phyloP scores from a whole-genome alignment of 768 basidiomycete genomes.

The Calocera viscosa region DNA sequence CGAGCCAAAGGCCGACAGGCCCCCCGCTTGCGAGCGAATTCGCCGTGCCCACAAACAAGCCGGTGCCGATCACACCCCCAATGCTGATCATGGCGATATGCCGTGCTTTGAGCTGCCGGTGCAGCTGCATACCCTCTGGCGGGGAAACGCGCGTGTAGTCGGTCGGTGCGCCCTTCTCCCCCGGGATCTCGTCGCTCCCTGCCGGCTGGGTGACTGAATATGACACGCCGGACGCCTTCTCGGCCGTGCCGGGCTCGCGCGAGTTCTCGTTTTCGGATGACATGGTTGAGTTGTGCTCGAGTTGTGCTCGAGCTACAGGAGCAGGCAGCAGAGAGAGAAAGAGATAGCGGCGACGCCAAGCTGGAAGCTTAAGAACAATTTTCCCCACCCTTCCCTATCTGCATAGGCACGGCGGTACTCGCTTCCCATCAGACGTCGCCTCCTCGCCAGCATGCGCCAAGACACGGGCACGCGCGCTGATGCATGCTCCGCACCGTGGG shows the following conservation, averaged over 20 bases:
- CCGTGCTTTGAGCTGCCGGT: slow-evolving; percentile 58
- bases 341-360: not conserved
- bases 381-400: not conserved
- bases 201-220: not conserved
- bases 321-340: not conserved
- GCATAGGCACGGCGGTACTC: too few relatives aligned
- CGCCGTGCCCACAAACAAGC: slow-evolving; percentile 46
- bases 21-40: slow-evolving; percentile 38
- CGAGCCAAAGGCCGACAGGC: slow-evolving; percentile 41
- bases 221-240: not conserved
- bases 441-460: not conserved
- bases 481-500: too few relatives aligned
- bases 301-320: not conserved
- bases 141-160: not conserved
- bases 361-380: not conserved
- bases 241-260: not conserved
- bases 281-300: not conserved
- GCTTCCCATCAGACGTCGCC: too few relatives aligned
- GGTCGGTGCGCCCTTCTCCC: not conserved
- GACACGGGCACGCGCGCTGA: too few relatives aligned
- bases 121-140: slow-evolving; percentile 24
- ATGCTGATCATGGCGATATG: slow-evolving; percentile 28
- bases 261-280: not conserved
- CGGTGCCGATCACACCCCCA: slow-evolving; percentile 42
- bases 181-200: not conserved